Base-by-base conservation (phyloP, 1,139 yeast genomes). In the Geotrichum cucujoidarum region DNA sequence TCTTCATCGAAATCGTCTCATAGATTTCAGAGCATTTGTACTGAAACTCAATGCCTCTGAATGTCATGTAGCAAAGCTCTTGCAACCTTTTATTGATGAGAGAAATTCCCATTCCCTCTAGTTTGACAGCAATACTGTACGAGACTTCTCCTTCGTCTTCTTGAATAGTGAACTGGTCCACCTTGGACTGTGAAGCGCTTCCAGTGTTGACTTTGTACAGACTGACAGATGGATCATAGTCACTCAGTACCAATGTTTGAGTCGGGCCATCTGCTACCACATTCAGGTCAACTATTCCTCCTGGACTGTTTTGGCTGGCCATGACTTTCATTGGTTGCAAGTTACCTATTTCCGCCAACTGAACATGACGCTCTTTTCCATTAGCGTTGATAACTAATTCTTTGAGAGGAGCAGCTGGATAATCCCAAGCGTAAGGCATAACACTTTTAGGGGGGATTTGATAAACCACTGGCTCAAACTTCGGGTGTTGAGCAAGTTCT, bases 361-460 rank as follows among this genome's bases (percentile, higher is more conserved):
- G 94, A 17, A 94, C 76, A 32, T 81, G 78, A 52, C 97, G 74
- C 61, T 86, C 92, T 36, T 83, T 74, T 1, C 87, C 87, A 24
- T 64, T 62, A 49, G 82, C 84, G 52, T 90, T 73, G 25, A 94
- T 69, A 2, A 88, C 75, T 31, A 94, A 68, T 60, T 90, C 96
- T 63, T 89, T 90, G 40, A 84, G 77, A 11, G 80, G 72, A 0
- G 96, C 97, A 48, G 95, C 88, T 0, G 98, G 98, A 66, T 79
- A 92, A 63, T 94, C 98, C 88, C 96, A 94, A 0, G 98, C 89
- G 65, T 92, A 94, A 0, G 97, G 97, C 98, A 94, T 94, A 1
- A 88, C 95, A 69, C 96, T 87, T 62, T 80, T 81, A 1, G 95
- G 81, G 0, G 97, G 97, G 21, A 90, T 75, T 50, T 78, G 77